Base-by-base conservation (phyloP, 2,329 filamentous ascomycete species). In the Clonostachys chloroleuca region DNA sequence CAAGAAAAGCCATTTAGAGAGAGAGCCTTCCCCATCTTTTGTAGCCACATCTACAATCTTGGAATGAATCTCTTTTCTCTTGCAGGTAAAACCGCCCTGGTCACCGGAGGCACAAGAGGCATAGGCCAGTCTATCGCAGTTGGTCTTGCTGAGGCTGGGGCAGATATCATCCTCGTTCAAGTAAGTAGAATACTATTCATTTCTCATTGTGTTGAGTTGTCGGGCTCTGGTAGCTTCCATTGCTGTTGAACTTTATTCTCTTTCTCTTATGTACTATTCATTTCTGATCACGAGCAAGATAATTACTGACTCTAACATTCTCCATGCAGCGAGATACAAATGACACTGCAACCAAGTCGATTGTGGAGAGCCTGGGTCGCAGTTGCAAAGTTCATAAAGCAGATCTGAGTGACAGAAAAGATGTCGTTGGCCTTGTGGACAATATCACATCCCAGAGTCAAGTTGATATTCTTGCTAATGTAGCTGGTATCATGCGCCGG, bases 331-430 rank as follows among this genome's bases (percentile, higher is more conserved):
- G 75, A 44, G 69, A 74, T 49, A 64, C 65, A 12, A 59, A 61
- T 14, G 62, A 63, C 30, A 70, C 65, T 5, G 59, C 64, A 37
- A 92, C 87, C 9, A 80, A 82, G 56, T 62, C 79, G 39, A 72
- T 75, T 12, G 76, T 92, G 58, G 77, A 82, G 59, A 70, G 75
- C 36, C 77, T 89, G 6, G 84, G 84, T 50, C 83, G 86, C 54
- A 83, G 24, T 30, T 30, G 24, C 24, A 30, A 30, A 30, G 24
- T 30, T 30, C 8, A 4, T 4, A 30, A 30, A 1, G 24, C 8
- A 30, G 24, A 30, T 30, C 24, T 30, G 24, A 30, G 24, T 30
- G 24, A 30, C 3, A 30, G 24, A 30, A 30, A 30, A 4, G 24
- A 30, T 30, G 24, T 30, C 24, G 9, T 10, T 9, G 24, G 24